Evolutionary conservation across 1,284 basidiomycete species (phyloP).

Genomic region (Phellopilus nigrolimitatus): DNA sequence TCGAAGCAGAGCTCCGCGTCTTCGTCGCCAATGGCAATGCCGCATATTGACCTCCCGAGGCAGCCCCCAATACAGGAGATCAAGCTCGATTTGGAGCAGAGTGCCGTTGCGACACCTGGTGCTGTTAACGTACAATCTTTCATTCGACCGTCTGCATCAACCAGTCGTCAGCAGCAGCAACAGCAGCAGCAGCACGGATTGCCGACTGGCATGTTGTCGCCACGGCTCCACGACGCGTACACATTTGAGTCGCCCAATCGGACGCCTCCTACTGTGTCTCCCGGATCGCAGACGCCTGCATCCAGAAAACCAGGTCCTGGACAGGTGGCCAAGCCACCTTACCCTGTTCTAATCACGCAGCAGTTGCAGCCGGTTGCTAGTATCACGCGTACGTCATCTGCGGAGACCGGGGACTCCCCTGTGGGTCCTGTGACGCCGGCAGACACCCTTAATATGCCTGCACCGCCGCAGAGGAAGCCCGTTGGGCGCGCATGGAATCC

Average conservation of each 20-base stretch:
- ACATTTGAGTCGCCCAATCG: slow-evolving; percentile 18
- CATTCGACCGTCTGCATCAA: slow-evolving; percentile 3
- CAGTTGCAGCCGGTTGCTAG: neutral
- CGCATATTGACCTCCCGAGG: slow-evolving; percentile 14
- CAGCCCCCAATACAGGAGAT: slow-evolving; percentile 14
- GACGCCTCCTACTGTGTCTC: slow-evolving; percentile 2
- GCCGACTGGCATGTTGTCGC: slow-evolving; percentile 19
- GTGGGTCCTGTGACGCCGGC: slow-evolving; percentile 16
- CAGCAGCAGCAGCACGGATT: slow-evolving; percentile 5
- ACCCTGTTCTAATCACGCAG: slow-evolving; percentile 20
- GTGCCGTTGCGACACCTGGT: slow-evolving; percentile 13
- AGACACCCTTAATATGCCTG: slow-evolving; percentile 25
- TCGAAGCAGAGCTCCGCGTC: slow-evolving; percentile 1
- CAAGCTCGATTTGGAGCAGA: slow-evolving; percentile 8
- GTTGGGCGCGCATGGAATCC: slow-evolving; percentile 70
- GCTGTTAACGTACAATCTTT: slow-evolving; percentile 9
- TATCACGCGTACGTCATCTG: slow-evolving; percentile 14
- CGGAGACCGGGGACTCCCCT: slow-evolving; percentile 20
- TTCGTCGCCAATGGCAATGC: neutral
- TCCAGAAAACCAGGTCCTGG: slow-evolving; percentile 17
- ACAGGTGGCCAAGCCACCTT: slow-evolving; percentile 1
- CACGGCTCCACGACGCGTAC: slow-evolving; percentile 19
- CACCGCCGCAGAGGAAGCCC: slow-evolving; percentile 26
- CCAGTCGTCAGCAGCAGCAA: slow-evolving; percentile 3
- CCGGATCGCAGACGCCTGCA: slow-evolving; percentile 22